These are phyloP conservation scores for Kwoniella sp. DNA, from an alignment of 768 basidiomycete species.

Conservation along the genomic window DNA sequence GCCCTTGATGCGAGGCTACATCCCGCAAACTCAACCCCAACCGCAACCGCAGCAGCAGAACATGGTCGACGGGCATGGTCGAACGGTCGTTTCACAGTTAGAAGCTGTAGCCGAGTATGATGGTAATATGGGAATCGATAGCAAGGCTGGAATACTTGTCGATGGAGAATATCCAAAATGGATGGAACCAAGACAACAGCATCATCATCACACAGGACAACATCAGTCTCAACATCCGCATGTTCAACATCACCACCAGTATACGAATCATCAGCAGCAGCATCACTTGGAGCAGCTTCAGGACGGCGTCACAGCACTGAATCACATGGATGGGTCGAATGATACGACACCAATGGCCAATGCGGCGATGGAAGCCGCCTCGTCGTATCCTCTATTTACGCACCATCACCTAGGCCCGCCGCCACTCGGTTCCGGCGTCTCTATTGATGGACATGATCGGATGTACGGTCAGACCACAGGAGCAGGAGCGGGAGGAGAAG, in stretches of 20 bases:
- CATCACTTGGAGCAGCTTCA: background rate
- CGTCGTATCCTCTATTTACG: constrained; percentile 1
- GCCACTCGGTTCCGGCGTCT: constrained; percentile 3
- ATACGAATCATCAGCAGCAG: constrained; percentile 1
- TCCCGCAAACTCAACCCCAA: background rate
- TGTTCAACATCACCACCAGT: background rate
- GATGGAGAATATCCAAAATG: constrained; percentile 5
- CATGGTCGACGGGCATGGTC: background rate
- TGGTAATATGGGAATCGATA: constrained; percentile 4
- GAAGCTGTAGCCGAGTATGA: constrained; percentile 1
- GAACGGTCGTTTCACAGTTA: background rate
- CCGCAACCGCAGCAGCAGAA: background rate
- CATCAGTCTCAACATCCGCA: background rate
- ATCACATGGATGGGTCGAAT: background rate
- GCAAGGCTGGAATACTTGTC: background rate
- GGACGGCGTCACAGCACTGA: background rate
- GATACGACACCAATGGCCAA: background rate
- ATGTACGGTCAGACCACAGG: constrained; percentile 1
- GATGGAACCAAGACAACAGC: constrained; percentile 1
- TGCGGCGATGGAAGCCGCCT: background rate
- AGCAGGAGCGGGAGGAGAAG: constrained; percentile 6
- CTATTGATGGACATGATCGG: constrained; percentile 1
- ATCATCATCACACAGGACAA: background rate
- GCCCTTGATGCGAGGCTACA: constrained; percentile 10
- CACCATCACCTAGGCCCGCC: constrained; percentile 15